phyloP scores from a whole-genome alignment of 176 grass and related monocot genomes.

The Alopecurus myosuroides region DNA sequence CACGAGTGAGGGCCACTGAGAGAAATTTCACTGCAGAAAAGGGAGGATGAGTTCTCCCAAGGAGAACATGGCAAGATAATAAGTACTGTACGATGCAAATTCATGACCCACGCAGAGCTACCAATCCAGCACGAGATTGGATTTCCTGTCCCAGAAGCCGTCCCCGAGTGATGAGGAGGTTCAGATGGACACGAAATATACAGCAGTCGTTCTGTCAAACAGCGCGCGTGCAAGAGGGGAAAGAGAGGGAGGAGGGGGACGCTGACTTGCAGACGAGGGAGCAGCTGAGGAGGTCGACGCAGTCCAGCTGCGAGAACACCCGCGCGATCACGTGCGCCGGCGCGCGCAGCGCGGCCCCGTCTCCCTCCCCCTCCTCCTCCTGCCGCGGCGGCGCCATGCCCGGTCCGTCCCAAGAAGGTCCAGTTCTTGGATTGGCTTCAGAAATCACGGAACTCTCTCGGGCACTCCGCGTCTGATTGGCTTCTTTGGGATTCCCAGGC shows the following conservation, averaged over 20 bases:
- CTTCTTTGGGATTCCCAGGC: background rate
- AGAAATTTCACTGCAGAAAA: background rate
- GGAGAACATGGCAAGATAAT: background rate
- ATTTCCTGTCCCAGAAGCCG: background rate
- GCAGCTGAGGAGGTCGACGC: constrained; percentile 75
- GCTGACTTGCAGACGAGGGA: constrained; percentile 69
- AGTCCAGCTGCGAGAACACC: constrained; percentile 94
- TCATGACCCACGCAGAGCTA: background rate
- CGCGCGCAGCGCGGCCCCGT: constrained; percentile 38
- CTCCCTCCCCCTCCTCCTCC: background rate
- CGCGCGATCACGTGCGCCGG: constrained; percentile 64
- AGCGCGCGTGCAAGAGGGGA: background rate
- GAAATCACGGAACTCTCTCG: background rate
- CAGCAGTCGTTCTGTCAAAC: constrained; percentile 30
- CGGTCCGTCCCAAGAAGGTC: background rate
- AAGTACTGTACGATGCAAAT: too few relatives aligned
- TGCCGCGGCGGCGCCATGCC: constrained; percentile 28
- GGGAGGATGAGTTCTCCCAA: too few relatives aligned
- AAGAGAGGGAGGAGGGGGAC: background rate
- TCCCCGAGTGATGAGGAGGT: background rate
- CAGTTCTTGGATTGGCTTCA: background rate
- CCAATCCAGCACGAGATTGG: background rate
- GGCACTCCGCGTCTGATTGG: background rate
- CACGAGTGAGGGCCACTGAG: background rate
- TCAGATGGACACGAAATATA: background rate